Percentiles rank a stretch among this genome's conserved stretches.
Conservation (phyloP, 2,329 filamentous ascomycete genomes). For the Tolypocladium capitatum region DNA sequence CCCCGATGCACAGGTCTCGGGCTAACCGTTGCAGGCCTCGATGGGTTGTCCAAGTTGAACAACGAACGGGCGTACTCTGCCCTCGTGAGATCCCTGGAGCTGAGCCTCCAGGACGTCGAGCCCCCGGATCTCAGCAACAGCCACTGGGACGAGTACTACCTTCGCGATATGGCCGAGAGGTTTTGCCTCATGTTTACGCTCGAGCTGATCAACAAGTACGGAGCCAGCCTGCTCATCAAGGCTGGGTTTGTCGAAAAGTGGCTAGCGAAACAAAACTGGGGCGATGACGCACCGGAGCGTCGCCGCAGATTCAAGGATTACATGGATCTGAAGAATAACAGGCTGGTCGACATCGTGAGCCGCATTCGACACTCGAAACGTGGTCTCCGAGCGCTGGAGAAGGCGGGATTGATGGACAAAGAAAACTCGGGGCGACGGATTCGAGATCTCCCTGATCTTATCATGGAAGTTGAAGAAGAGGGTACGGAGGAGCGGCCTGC, state of each 20-base stretch:
- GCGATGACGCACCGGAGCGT: slow-evolving; percentile 37
- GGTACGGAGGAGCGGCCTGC: slow-evolving; percentile 9
- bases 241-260: slow-evolving; percentile 58
- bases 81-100: slow-evolving; percentile 46
- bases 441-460: slow-evolving; percentile 16
- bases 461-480: slow-evolving; percentile 20
- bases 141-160: slow-evolving; percentile 48
- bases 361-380: slow-evolving; percentile 33
- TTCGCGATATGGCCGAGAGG: slow-evolving; percentile 49
- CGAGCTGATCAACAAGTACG: slow-evolving; percentile 47
- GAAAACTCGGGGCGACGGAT: slow-evolving; percentile 15
- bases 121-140: slow-evolving; percentile 39
- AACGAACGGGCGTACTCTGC: slow-evolving; percentile 38
- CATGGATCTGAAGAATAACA: slow-evolving; percentile 34
- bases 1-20: slow-evolving; percentile 1
- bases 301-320: slow-evolving; percentile 41
- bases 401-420: slow-evolving; percentile 31
- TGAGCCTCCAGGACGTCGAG: slow-evolving; percentile 36
- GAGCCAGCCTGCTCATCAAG: slow-evolving; percentile 42
- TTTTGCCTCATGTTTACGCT: slow-evolving; percentile 44
- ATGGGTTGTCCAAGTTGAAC: slow-evolving; percentile 33
- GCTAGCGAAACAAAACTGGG: slow-evolving; percentile 63
- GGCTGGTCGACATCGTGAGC: slow-evolving; percentile 37
- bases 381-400: slow-evolving; percentile 39
- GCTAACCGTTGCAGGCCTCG: slow-evolving; percentile 16